These are phyloP conservation scores for Acanthamoeba lenticulata DNA, from an alignment of 208 protist genomes.

Conservation along the genomic window DNA sequence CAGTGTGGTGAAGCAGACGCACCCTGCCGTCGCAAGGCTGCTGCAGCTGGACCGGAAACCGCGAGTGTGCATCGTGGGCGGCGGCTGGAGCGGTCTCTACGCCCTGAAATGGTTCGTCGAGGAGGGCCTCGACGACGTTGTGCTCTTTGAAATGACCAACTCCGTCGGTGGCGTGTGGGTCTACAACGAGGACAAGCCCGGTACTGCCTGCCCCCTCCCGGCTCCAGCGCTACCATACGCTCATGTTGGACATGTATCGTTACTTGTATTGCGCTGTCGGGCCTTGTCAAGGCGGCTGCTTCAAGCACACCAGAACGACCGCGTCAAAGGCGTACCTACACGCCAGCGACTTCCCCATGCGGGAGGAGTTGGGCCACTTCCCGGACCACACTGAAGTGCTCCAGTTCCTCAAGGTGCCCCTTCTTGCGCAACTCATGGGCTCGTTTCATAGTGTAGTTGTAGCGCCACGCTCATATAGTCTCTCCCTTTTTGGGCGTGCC, in stretches of 20 bases:
- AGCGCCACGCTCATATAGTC: background rate
- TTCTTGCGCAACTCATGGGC: background rate
- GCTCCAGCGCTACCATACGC: background rate
- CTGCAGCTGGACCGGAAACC: background rate
- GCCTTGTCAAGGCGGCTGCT: background rate
- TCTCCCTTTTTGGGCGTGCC: background rate
- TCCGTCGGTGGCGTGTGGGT: conserved; percentile 65
- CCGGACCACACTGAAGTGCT: conserved; percentile 28
- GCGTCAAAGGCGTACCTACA: conserved; percentile 23
- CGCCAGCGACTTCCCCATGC: conserved; percentile 21
- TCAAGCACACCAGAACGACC: conserved; percentile 13
- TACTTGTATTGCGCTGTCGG: background rate
- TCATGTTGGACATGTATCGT: background rate
- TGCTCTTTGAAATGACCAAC: conserved; percentile 40
- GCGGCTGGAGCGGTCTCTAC: conserved; percentile 57
- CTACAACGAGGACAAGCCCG: conserved; percentile 59
- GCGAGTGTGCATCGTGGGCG: conserved; percentile 29
- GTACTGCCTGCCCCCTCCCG: background rate
- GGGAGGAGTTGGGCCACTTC: conserved; percentile 53
- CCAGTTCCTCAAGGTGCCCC: background rate
- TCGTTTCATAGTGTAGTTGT: background rate
- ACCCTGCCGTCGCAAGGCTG: background rate
- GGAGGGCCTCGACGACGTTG: conserved; percentile 18
- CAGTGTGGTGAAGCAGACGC: too few species aligned
- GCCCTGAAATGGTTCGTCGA: conserved; percentile 63